Base-by-base conservation (phyloP, 176 grass and related monocot genomes). In the Carex pumila region DNA sequence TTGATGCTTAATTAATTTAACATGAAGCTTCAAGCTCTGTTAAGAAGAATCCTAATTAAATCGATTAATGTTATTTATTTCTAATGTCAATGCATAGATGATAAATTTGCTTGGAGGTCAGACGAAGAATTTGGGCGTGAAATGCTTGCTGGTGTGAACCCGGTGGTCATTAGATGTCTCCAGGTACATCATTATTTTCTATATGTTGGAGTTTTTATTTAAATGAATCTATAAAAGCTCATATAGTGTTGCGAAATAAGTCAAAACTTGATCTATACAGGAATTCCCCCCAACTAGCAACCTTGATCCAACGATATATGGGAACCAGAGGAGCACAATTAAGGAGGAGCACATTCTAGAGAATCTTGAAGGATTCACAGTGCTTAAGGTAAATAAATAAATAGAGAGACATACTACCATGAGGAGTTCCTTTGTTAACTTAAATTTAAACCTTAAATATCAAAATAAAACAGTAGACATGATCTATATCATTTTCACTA, bases 81-180 rank as follows among this genome's bases (percentile, higher is more conserved):
- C 29, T 73, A 6, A 14, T 66, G 37, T 58, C 22, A 53, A 65
- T 65, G 39, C 60, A 74, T 80, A 90, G 95, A 87, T 66, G 74
- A 88, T 37, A 87, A 90, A 9, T 85, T 85, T 89, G 93, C 88
- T 18, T 98, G 96, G 96, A 98, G 91, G 72, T 86, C 88, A 29
- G 93, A 98, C 10, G 96, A 95, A 25, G 93, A 98, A 84, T 98
- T 98, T 80, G 88, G 88, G 1, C 76, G 96, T 69, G 93, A 98
- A 89, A 95, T 91, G 88, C 89, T 98, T 41, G 96, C 92, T 34
- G 95, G 95, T 5, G 91, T 98, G 37, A 98, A 98, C 77, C 95
- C 95, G 4, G 91, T 98, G 31, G 61, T 89, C 10, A 98, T 98
- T 67, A 88, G 50, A 75, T 89, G 72, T 17, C 83, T 98, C 63